Evolutionary conservation across 495 filamentous ascomycete genomes (phyloP).

Genomic region (Penicillium bovifimosum): DNA sequence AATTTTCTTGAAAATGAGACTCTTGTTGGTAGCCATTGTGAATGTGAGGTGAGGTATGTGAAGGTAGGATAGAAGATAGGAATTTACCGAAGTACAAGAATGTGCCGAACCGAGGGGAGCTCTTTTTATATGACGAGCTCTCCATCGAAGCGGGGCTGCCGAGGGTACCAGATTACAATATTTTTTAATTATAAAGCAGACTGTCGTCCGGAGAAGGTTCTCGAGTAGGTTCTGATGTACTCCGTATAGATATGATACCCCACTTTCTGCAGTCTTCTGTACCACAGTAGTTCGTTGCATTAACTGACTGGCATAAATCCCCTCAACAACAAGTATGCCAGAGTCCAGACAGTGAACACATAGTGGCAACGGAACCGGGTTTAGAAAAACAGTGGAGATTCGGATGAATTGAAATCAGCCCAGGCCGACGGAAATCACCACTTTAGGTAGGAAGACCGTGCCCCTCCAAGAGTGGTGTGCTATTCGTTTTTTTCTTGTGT

Average conservation of each 20-base stretch:
- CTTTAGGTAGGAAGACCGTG: slow-evolving; percentile 30
- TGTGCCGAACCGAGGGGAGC: background rate
- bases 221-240: slow-evolving; percentile 20
- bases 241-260: background rate
- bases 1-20: slow-evolving; percentile 68
- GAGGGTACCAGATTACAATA: slow-evolving; percentile 7
- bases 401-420: slow-evolving; percentile 15
- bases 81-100: background rate
- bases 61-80: background rate
- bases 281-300: background rate
- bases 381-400: slow-evolving; percentile 15
- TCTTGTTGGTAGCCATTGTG: slow-evolving; percentile 60
- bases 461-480: background rate
- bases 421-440: slow-evolving; percentile 20
- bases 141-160: slow-evolving; percentile 17
- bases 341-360: background rate
- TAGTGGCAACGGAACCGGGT: slow-evolving; percentile 6
- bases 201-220: slow-evolving; percentile 28
- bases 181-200: slow-evolving; percentile 23
- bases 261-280: slow-evolving; percentile 6
- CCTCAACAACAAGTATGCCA: background rate
- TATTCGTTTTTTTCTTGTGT: background rate
- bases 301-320: background rate
- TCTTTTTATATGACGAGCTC: slow-evolving; percentile 6
- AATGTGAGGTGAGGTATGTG: slow-evolving; percentile 2